Conservation (phyloP, 352 stramenopile species). For the Pythium sp. region DNA sequence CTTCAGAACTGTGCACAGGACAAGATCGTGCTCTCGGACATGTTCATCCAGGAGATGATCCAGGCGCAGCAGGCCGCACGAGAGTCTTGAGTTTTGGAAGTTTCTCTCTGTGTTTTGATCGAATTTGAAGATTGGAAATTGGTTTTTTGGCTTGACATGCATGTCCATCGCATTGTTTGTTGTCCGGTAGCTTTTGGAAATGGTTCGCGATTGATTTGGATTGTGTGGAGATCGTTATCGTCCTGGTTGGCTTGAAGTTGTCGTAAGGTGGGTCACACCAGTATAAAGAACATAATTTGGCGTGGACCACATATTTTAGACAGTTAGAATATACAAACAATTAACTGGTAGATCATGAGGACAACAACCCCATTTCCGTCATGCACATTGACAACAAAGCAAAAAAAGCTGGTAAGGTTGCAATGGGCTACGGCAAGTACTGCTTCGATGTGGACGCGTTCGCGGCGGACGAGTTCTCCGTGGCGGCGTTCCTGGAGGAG, state of each 20-base stretch:
- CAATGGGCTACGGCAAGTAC: constrained; percentile 52
- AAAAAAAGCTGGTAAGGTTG: background rate
- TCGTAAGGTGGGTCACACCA: background rate
- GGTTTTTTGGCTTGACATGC: background rate
- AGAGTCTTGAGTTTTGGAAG: constrained; percentile 48
- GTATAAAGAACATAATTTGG: background rate
- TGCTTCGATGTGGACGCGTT: constrained; percentile 86
- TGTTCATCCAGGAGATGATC: constrained; percentile 86
- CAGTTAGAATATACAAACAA: background rate
- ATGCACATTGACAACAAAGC: background rate
- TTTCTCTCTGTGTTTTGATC: background rate
- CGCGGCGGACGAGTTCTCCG: constrained; percentile 68
- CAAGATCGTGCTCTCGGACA: constrained; percentile 84
- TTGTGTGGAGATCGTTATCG: background rate
- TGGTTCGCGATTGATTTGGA: background rate
- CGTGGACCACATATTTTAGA: background rate
- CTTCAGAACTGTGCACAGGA: constrained; percentile 83
- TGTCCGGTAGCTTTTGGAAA: background rate
- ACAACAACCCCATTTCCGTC: background rate
- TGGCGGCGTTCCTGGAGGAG: constrained; percentile 69
- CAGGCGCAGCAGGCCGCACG: constrained; percentile 72
- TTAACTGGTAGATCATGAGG: background rate
- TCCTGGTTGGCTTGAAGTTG: constrained; percentile 3
- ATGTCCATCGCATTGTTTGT: background rate
- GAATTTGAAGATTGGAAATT: background rate